phyloP scores from a whole-genome alignment of 2,329 filamentous ascomycete genomes.

The Verticillium zaregamsianum region DNA sequence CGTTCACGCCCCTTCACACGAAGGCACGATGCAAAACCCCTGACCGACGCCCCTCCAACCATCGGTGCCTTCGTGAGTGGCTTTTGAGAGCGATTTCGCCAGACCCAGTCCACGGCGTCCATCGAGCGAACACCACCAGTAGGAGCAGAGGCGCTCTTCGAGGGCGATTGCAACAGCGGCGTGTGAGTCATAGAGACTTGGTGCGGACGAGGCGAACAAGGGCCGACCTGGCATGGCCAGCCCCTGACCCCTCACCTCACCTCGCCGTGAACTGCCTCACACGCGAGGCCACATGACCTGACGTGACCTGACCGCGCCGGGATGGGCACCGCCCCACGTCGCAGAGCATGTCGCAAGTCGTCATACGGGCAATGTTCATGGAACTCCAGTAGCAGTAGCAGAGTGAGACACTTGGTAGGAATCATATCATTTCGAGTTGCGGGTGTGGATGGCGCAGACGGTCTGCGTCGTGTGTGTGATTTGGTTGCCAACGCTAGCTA shows the following conservation, averaged over 20 bases:
- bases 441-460: background rate
- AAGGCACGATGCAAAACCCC: background rate
- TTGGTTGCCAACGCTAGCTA: constrained; percentile 13
- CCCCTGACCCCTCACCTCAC: background rate
- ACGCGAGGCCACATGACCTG: background rate
- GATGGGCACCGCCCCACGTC: too few species aligned
- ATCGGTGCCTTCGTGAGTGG: background rate
- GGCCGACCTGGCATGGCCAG: background rate
- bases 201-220: too few species aligned
- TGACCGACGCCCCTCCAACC: background rate
- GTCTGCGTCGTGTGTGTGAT: background rate
- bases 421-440: background rate
- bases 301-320: too few species aligned
- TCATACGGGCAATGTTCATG: background rate
- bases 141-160: too few species aligned
- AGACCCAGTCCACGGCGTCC: background rate
- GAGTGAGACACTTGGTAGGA: background rate
- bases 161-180: too few species aligned
- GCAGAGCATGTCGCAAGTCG: background rate
- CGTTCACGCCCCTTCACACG: background rate
- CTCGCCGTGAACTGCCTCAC: background rate
- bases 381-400: background rate
- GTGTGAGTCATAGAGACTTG: too few species aligned
- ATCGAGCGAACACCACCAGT: background rate
- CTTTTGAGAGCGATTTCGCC: background rate